These are phyloP conservation scores for Dactylellina parvicollis DNA, from an alignment of 2,329 filamentous ascomycete species.

Conservation along the genomic window DNA sequence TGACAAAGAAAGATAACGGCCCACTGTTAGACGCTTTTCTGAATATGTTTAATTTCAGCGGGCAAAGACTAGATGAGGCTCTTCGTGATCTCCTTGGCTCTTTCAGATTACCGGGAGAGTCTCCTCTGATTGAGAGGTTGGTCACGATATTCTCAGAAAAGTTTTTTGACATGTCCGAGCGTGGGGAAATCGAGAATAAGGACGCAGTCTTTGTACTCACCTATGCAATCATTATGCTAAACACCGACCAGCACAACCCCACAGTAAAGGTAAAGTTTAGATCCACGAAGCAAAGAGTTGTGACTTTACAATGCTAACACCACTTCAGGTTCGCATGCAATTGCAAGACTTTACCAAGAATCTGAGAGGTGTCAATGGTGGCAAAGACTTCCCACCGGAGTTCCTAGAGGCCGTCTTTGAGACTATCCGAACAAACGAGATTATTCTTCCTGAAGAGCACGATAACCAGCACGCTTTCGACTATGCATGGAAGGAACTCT, in stretches of 20 bases:
- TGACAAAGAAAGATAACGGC: slow-evolving; percentile 91
- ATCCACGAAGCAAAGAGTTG: background rate
- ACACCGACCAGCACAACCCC: slow-evolving; percentile 95
- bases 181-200: slow-evolving; percentile 80
- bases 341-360: slow-evolving; percentile 84
- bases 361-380: slow-evolving; percentile 86
- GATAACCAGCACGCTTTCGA: slow-evolving; percentile 58
- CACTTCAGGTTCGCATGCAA: slow-evolving; percentile 80
- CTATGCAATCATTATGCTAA: slow-evolving; percentile 97
- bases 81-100: slow-evolving; percentile 85
- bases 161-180: slow-evolving; percentile 74
- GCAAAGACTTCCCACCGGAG: slow-evolving; percentile 81
- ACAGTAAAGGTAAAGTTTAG: slow-evolving; percentile 71
- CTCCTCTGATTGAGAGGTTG: slow-evolving; percentile 90
- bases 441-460: slow-evolving; percentile 88
- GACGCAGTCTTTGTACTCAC: slow-evolving; percentile 90
- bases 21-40: slow-evolving; percentile 85
- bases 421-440: slow-evolving; percentile 90
- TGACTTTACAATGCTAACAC: background rate
- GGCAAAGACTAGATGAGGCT: slow-evolving; percentile 88
- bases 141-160: slow-evolving; percentile 86
- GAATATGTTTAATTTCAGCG: slow-evolving; percentile 84
- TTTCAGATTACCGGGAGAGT: slow-evolving; percentile 93
- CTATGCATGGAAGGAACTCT: slow-evolving; percentile 86
- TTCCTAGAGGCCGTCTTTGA: slow-evolving; percentile 89